These are phyloP conservation scores for Aspergillus sp. DNA, from an alignment of 2,329 filamentous ascomycete genomes.

Conservation along the genomic window DNA sequence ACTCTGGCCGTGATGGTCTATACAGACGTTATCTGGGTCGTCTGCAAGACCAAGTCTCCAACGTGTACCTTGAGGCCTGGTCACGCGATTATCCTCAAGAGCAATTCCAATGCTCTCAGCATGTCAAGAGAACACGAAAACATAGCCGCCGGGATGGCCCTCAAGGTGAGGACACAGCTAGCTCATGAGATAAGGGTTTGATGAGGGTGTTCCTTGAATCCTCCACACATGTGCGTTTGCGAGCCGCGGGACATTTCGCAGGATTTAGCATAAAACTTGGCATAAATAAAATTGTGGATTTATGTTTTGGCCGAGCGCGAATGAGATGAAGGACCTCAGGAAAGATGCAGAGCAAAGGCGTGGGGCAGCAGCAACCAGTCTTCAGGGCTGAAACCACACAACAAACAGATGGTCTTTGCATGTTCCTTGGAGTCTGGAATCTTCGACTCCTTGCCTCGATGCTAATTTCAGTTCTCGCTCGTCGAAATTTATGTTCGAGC, in stretches of 20 bases:
- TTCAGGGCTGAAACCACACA: not conserved
- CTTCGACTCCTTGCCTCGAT: not conserved
- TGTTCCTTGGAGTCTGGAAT: not conserved
- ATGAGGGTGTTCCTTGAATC: no score
- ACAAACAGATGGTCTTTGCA: conserved; percentile 13
- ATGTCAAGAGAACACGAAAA: no score
- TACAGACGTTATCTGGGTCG: no score
- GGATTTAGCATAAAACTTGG: conserved; percentile 1
- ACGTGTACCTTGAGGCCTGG: no score
- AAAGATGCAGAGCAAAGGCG: not conserved
- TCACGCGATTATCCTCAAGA: no score
- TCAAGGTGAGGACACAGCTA: no score
- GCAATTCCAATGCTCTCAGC: no score
- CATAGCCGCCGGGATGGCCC: no score
- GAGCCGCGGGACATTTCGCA: not conserved
- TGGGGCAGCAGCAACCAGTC: not conserved
- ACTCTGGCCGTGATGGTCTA: no score
- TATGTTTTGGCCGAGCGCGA: not conserved
- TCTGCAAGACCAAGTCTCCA: no score
- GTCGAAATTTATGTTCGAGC: not conserved
- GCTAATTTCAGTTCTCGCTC: not conserved
- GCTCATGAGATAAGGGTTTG: no score
- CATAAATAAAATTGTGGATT: not conserved
- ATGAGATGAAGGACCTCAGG: not conserved
- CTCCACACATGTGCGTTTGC: no score